Evolutionary conservation across 2,329 filamentous ascomycete species (phyloP).

Genomic region (Blastomyces gilchristii): DNA sequence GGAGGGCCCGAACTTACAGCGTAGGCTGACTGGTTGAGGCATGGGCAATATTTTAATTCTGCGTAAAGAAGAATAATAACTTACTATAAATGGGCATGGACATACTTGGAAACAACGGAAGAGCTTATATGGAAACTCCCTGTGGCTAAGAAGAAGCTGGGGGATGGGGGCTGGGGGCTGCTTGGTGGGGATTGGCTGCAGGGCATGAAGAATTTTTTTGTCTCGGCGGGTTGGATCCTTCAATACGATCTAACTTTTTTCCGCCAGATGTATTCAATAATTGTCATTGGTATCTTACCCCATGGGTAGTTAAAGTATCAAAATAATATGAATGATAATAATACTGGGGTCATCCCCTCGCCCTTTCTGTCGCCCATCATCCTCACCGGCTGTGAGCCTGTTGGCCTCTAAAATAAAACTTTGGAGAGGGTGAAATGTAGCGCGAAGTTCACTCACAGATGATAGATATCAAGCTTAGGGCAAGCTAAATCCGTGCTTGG

Average conservation of each 20-base stretch:
- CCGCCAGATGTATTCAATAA: not conserved
- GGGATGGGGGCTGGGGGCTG: not conserved
- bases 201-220: too few relatives aligned
- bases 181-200: not conserved
- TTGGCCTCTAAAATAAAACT: too few relatives aligned
- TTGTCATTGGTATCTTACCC: not conserved
- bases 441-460: not conserved
- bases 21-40: not conserved
- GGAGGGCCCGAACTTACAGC: not conserved
- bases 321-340: not conserved
- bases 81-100: not conserved
- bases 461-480: not conserved
- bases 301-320: not conserved
- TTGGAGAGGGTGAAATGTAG: not conserved
- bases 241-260: too few relatives aligned
- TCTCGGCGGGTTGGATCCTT: not conserved
- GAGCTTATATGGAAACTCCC: not conserved
- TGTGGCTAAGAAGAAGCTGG: not conserved
- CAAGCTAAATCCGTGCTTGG: too few relatives aligned
- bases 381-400: not conserved
- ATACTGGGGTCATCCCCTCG: not conserved
- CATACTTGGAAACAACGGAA: not conserved
- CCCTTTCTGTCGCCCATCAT: not conserved
- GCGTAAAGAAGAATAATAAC: too few relatives aligned
- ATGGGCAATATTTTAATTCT: too few relatives aligned